Conservation (phyloP, 306 rosid genomes). For the Sesbania bispinosa region DNA sequence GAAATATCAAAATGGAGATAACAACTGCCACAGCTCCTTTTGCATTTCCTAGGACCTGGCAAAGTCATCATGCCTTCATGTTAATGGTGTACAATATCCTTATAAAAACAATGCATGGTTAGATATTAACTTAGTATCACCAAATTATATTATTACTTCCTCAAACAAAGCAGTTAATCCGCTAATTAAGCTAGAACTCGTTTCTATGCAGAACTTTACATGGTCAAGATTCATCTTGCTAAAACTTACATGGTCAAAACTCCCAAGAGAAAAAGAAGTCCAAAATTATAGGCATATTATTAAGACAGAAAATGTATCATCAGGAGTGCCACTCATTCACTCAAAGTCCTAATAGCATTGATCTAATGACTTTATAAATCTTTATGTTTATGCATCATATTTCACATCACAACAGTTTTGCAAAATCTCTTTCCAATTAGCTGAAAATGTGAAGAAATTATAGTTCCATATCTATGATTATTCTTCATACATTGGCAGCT, state of each 20-base stretch:
- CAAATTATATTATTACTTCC: not conserved
- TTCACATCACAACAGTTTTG: not conserved
- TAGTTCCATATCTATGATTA: not conserved
- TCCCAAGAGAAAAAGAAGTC: not conserved
- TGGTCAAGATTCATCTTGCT: not conserved
- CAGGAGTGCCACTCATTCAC: not conserved
- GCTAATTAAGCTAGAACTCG: too few species aligned
- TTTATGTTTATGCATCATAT: not conserved
- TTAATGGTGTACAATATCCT: not conserved
- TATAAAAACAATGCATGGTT: not conserved
- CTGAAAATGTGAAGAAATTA: not conserved
- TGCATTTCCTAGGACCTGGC: conserved; percentile 65
- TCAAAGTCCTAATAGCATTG: not conserved
- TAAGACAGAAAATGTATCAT: not conserved
- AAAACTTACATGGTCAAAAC: not conserved
- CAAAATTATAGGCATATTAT: not conserved
- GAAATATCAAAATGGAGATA: conserved; percentile 56
- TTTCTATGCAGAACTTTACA: too few species aligned
- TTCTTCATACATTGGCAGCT: not conserved
- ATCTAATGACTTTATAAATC: not conserved
- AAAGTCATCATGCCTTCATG: not conserved
- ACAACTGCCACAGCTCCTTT: conserved; percentile 72
- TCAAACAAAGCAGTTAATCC: not conserved
- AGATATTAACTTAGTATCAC: not conserved
- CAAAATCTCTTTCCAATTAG: not conserved